Evolutionary conservation across 1,284 basidiomycete species (phyloP), one percentile per base, ranked within the genome.

Genomic region (Phlebopus sp.): DNA sequence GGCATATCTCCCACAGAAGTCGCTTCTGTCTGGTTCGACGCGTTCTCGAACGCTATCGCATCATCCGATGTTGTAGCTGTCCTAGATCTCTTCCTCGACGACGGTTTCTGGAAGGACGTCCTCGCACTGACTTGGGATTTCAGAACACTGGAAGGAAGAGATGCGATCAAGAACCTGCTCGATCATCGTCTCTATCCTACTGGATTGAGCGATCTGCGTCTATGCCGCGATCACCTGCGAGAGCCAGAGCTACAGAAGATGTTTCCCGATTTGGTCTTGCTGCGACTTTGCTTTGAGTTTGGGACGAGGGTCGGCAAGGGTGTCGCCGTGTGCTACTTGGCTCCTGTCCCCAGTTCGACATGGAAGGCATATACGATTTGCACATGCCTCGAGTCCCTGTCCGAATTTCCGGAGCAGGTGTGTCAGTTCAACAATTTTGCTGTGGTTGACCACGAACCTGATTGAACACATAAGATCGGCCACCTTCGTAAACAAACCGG

Each of bases 301-400:
- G 46, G 41, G 19, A 63, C 62, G 34, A 62, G 55, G n/a, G 37
- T 47, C 10, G 62, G 62, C 2, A 64, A 49, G 32, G 62, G 63
- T 8, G 53, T 50, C 4, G 47, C 18, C 4, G 40, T 51, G 2
- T 42, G 32, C 30, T 23, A 42, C 30, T 30, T 51, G n/a, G 49
- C 50, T 2, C 49, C 49, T 3, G 23, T 42, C 27, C 25, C 47
- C 21, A 40, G 31, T 21, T 37, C 29, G 27, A 42, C 35, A 9
- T 52, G 41, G 62, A 66, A 47, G 30, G 58, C 62, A 3, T 66
- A 63, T 59, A 54, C 60, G 8, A 13, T 68, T 10, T 71, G 74
- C 53, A 81, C 78, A 2, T 67, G 70, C 32, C 67, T 82, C 8
- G 72, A 75, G 47, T 68, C 66, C 3, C 65, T 82, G 37, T 69